Evolutionary conservation across 2,329 filamentous ascomycete species (phyloP), one percentile per base, ranked within the genome.

Genomic region (Orbilia quercus): DNA sequence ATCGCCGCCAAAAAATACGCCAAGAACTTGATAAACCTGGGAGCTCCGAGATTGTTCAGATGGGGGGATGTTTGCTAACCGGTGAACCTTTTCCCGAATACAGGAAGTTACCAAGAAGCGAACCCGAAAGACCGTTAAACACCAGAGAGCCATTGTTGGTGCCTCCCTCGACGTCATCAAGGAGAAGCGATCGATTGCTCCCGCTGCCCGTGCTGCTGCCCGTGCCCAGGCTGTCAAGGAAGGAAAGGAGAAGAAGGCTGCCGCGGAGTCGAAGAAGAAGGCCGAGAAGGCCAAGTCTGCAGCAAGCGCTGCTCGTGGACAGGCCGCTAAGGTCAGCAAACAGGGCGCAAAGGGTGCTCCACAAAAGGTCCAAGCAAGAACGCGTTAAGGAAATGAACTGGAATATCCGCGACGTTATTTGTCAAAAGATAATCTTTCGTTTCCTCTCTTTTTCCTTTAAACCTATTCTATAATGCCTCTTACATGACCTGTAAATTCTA

Each of bases 21-120:
- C 28, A 31, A 31, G 28, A 31, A 4, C 9, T 31, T 31, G 28
- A 31, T 31, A 31, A 5, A 31, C 28, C n/a, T 25, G 5, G 38
- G 38, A 25, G 23, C 9, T 53, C 16, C 42, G 12, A n/a, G 31
- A 23, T n/a, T 14, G 38, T 42, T 42, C 4, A 14, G 53, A 14
- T 11, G 28, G n/a, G 23, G 62, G 28, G 22, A 44, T 75, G 34
- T 31, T 31, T 31, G 28, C 28, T 31, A 79, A 78, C 76, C n/a
- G 77, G 64, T 71, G 28, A 25, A 14, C 6, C 42, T 14, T 59
- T 53, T 45, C 6, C 18, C 28, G 6, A 20, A 12, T 81, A 87
- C 84, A 99, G 95, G 95, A 99, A 89, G 90, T 96, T 82, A 92
- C 94, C 87, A 99, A 99, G 91, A 98, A 98, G 90, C 93, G 95